Conservation (phyloP, 805 yeast species). For the Teunomyces tritomae region DNA sequence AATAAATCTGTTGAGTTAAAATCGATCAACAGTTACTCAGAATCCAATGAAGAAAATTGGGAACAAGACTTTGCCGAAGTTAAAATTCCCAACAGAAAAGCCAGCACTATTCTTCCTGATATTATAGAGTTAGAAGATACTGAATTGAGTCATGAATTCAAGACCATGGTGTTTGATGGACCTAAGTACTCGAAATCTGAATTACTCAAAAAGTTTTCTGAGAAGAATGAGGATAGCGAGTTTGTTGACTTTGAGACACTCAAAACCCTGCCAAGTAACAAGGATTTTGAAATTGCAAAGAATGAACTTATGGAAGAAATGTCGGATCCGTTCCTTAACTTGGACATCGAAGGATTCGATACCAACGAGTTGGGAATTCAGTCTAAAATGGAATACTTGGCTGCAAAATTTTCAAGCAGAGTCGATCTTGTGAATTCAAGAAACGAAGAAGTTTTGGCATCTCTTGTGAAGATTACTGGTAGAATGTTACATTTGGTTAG, state of each 20-base stretch:
- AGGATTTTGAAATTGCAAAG: background rate
- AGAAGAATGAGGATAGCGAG: slow-evolving; percentile 19
- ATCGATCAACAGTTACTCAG: slow-evolving; percentile 26
- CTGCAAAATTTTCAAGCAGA: slow-evolving; percentile 29
- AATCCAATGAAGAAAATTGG: slow-evolving; percentile 34
- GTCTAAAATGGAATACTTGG: slow-evolving; percentile 36
- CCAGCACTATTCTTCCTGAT: slow-evolving; percentile 5
- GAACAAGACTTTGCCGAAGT: slow-evolving; percentile 29
- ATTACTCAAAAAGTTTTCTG: slow-evolving; percentile 30
- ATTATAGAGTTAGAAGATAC: slow-evolving; percentile 4
- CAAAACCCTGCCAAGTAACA: background rate
- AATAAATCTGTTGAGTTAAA: slow-evolving; percentile 8
- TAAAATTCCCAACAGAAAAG: slow-evolving; percentile 6
- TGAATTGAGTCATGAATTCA: slow-evolving; percentile 9
- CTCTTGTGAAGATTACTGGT: slow-evolving; percentile 35
- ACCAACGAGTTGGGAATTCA: slow-evolving; percentile 42
- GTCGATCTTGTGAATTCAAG: slow-evolving; percentile 30
- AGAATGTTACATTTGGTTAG: slow-evolving; percentile 36
- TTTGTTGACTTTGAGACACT: slow-evolving; percentile 8
- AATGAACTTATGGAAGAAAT: slow-evolving; percentile 17
- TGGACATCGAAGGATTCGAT: slow-evolving; percentile 38
- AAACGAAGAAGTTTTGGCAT: slow-evolving; percentile 26
- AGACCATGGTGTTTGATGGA: slow-evolving; percentile 6
- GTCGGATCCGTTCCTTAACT: slow-evolving; percentile 36
- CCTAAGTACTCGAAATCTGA: slow-evolving; percentile 22